Base-by-base conservation (phyloP, 2,329 filamentous ascomycete genomes). In the Colletotrichum musae region DNA sequence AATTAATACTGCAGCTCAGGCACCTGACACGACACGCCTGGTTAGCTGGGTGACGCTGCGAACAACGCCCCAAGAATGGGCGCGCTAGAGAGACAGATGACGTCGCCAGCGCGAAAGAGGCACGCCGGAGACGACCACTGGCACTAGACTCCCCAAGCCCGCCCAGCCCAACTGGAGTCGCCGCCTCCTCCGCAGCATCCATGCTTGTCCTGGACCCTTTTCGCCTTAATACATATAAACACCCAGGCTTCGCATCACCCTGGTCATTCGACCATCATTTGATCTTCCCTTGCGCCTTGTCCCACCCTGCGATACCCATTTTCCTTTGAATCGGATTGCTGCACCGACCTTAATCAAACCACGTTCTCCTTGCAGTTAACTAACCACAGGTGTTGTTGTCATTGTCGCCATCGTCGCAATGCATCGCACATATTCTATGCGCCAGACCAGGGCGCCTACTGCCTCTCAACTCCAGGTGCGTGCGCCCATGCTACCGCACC, bases 381-480 rank as follows among this genome's bases (percentile, higher is more conserved):
- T 6, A 36, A 18, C 21, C 47, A n/a, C 47, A 12, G 4, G 4
- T 48, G 28, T 28, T 13, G 50, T 28, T 39, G 28, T 47, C 39
- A 45, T 41, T 12, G 39, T 36, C n/a, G 32, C 48, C 41, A 18
- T 58, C 66, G 60, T 68, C 83, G 84, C 71, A 66, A 99, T 99
- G 95, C 96, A 99, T 89, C 94, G 95, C 82, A 98, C 96, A 74
- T 99, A 98, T 83, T 97, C 94, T 77, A 97, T 98, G 96, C 95
- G 96, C 92, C 93, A 97, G 84, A 92, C 93, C 83, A 92, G 96
- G 88, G 94, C 94, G 83, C 96, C 96, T 57, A 99, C 96, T 74
- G 96, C 96, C 78, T 97, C 94, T 78, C 88, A 90, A 78, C 85
- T 90, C 53, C 87, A 90, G 81, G 88, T 89, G 77, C 71, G 82